phyloP scores from a whole-genome alignment of 169 alveolate species.

The Plasmodium cynomolgi region DNA sequence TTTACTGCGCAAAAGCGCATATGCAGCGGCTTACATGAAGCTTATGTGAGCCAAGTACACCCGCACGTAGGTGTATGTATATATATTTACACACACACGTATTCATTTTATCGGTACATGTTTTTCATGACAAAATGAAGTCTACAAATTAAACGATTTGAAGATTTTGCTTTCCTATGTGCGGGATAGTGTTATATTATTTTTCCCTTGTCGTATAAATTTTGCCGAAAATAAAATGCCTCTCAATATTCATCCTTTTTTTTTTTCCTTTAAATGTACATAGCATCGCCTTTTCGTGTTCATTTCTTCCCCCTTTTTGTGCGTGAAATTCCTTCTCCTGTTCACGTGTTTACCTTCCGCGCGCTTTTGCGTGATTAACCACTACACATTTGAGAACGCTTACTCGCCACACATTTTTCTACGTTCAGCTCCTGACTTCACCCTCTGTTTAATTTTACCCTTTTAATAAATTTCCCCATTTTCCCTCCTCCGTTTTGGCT shows the following conservation, averaged over 20 bases:
- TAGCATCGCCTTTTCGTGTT: not conserved
- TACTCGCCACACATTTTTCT: not conserved
- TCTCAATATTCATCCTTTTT: not conserved
- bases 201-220: not conserved
- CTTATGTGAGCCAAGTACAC: not conserved
- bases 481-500: slow-evolving; percentile 3
- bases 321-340: not conserved
- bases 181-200: not conserved
- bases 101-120: not conserved
- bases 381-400: not conserved
- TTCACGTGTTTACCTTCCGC: not conserved
- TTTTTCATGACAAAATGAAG: not conserved
- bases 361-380: not conserved
- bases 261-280: not conserved
- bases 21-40: not conserved
- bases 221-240: not conserved
- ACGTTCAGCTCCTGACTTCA: not conserved
- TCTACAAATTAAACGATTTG: not conserved
- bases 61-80: not conserved
- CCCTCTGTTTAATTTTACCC: not conserved
- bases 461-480: not conserved
- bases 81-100: not conserved
- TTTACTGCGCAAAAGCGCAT: not conserved
- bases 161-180: not conserved
- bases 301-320: not conserved